Percentiles rank a stretch among this genome's conserved stretches.
phyloP scores from a whole-genome alignment of 1,284 basidiomycete genomes.

The Ustilago curta region DNA sequence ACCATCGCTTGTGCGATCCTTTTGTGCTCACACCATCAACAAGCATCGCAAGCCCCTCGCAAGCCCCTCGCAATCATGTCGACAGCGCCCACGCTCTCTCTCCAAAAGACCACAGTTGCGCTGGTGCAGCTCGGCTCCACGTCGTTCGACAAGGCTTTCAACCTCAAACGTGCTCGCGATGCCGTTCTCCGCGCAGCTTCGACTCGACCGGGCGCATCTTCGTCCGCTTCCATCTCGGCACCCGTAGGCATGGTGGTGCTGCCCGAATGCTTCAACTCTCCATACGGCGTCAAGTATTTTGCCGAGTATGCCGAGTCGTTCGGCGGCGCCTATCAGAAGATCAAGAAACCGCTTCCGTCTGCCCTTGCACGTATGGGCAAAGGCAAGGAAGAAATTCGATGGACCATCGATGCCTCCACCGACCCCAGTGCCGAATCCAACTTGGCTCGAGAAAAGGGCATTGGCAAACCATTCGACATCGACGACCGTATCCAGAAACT shows the following conservation, averaged over 20 bases:
- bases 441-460: conserved; percentile 43
- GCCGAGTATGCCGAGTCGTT: conserved; percentile 66
- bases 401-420: conserved; percentile 57
- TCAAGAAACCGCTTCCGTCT: conserved; percentile 53
- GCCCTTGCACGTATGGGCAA: conserved; percentile 40
- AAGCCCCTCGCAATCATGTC: conserved; percentile 26
- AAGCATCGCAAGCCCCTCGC: not conserved
- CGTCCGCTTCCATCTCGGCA: conserved; percentile 15
- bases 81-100: conserved; percentile 31
- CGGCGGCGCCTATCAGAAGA: conserved; percentile 61
- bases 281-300: conserved; percentile 82
- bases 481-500: conserved; percentile 71
- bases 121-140: conserved; percentile 66
- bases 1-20: not conserved
- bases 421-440: conserved; percentile 37
- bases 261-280: conserved; percentile 97
- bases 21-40: conserved; percentile 3
- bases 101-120: conserved; percentile 57
- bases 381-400: conserved; percentile 47
- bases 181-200: conserved; percentile 45
- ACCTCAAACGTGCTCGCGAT: conserved; percentile 59
- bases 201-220: conserved; percentile 15
- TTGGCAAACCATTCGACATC: conserved; percentile 73
- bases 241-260: conserved; percentile 59
- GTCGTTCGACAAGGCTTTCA: conserved; percentile 60